These are phyloP conservation scores for Colletotrichum tofieldiae DNA, from an alignment of 2,329 filamentous ascomycete genomes.

Conservation along the genomic window DNA sequence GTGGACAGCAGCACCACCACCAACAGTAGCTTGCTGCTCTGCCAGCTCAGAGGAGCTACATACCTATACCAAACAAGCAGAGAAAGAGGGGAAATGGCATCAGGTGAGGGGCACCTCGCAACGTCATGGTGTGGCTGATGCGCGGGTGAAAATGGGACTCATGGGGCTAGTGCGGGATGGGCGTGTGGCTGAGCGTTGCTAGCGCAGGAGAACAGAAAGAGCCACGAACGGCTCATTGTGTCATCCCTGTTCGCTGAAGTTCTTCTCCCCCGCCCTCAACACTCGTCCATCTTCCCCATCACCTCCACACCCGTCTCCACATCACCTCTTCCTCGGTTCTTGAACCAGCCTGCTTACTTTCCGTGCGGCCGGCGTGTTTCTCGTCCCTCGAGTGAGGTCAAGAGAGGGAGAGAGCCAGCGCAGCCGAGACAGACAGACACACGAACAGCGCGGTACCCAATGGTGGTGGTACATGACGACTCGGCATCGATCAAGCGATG, in stretches of 20 bases:
- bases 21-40: background rate
- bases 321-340: background rate
- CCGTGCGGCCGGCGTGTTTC: too few relatives aligned
- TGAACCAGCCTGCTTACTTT: background rate
- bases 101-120: constrained; percentile 12
- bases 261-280: background rate
- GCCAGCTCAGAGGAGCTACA: constrained; percentile 19
- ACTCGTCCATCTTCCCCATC: background rate
- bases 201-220: background rate
- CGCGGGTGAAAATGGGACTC: background rate
- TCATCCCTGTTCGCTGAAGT: background rate
- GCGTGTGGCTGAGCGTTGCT: constrained; percentile 28
- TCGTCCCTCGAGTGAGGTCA: too few relatives aligned
- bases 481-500: background rate
- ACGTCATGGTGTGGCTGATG: constrained; percentile 40
- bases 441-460: background rate
- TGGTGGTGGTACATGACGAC: too few relatives aligned
- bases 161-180: background rate
- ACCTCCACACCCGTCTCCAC: background rate
- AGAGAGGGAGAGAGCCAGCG: background rate
- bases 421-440: background rate
- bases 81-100: constrained; percentile 24
- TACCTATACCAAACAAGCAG: background rate
- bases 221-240: too few relatives aligned
- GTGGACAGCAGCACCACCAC: too few relatives aligned